Evolutionary conservation across 768 basidiomycete species (phyloP).

Genomic region (Suillus sp.): DNA sequence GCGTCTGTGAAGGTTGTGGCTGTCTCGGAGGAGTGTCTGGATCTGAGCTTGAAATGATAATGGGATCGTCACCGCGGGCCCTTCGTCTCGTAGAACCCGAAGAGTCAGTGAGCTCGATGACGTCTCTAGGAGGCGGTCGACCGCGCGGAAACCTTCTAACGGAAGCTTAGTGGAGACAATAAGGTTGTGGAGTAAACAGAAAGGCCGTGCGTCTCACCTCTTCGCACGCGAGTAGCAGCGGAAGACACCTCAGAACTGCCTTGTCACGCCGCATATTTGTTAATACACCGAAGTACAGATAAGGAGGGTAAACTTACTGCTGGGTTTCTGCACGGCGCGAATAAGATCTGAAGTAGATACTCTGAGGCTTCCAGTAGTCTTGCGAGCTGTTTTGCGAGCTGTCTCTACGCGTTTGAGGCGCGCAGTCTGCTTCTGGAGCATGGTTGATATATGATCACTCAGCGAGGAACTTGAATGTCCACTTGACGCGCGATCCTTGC

Average conservation of each 20-base stretch:
- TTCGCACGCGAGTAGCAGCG: constrained; percentile 23
- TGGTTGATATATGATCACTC: constrained; percentile 3
- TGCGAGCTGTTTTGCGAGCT: constrained; percentile 10
- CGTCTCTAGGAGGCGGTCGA: constrained; percentile 15
- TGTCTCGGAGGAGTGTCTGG: constrained; percentile 16
- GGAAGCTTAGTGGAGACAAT: constrained; percentile 15
- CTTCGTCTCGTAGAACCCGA: constrained; percentile 13
- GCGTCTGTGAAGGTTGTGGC: constrained; percentile 9
- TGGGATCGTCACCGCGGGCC: constrained; percentile 17
- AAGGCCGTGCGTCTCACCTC: constrained; percentile 18
- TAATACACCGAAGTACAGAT: constrained; percentile 6
- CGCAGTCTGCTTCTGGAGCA: constrained; percentile 11
- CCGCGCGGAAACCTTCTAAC: constrained; percentile 16
- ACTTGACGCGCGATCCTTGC: neutral
- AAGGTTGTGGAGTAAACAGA: constrained; percentile 15
- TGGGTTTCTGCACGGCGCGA: constrained; percentile 19
- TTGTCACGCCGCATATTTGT: neutral
- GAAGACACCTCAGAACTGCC: constrained; percentile 13
- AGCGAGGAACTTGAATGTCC: constrained; percentile 1
- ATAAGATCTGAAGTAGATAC: constrained; percentile 21
- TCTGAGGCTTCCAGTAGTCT: constrained; percentile 9
- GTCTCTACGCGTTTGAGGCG: constrained; percentile 18
- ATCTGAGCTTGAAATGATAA: constrained; percentile 30
- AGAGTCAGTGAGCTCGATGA: constrained; percentile 30
- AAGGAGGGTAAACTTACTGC: constrained; percentile 8